Conservation (phyloP, 2,329 filamentous ascomycete species). For the Pseudopithomyces chartarum region DNA sequence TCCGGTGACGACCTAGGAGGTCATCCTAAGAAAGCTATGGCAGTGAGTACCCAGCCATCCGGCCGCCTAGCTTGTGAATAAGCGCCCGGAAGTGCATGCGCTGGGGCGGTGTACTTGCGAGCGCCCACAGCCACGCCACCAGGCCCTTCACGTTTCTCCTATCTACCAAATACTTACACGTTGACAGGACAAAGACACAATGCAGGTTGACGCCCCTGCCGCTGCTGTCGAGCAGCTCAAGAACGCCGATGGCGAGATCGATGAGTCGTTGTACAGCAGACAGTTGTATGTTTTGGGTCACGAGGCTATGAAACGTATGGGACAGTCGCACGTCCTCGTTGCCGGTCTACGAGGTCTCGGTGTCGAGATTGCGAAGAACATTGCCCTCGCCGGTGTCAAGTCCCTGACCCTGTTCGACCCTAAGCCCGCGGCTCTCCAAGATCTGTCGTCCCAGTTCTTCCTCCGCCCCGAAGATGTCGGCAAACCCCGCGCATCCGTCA, state of each 20-base stretch:
- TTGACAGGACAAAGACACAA: conserved; percentile 55
- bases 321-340: conserved; percentile 90
- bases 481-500: conserved; percentile 85
- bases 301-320: conserved; percentile 97
- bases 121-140: conserved; percentile 16
- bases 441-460: conserved; percentile 98
- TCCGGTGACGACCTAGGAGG: conserved; percentile 45
- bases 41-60: conserved; percentile 34
- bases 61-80: conserved; percentile 6
- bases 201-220: conserved; percentile 66
- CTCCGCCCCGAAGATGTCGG: conserved; percentile 85
- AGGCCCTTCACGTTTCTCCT: conserved; percentile 3
- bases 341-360: conserved; percentile 91
- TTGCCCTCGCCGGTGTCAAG: conserved; percentile 97
- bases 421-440: conserved; percentile 78
- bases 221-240: conserved; percentile 65
- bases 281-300: conserved; percentile 75
- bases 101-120: conserved; percentile 35
- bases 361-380: conserved; percentile 98
- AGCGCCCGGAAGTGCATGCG: conserved; percentile 10
- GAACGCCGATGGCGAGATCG: conserved; percentile 63
- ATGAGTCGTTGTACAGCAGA: conserved; percentile 70
- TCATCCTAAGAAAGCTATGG: conserved; percentile 48
- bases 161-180: conserved; percentile 6
- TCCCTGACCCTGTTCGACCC: conserved; percentile 94